phyloP scores from a whole-genome alignment of 1,284 basidiomycete genomes.

The Porphyrellus sp. region DNA sequence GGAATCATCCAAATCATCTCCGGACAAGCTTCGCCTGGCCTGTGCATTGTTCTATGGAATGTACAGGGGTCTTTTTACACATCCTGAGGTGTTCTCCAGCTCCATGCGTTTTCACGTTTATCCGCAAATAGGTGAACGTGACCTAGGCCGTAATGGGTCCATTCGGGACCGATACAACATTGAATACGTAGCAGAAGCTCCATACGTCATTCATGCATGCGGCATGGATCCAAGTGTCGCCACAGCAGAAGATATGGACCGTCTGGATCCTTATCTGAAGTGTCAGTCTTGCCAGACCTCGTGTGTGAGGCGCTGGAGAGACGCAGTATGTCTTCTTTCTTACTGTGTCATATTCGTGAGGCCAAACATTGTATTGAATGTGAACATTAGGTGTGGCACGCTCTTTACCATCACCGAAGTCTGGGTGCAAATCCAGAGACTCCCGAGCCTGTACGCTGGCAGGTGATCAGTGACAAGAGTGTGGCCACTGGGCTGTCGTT shows the following conservation, averaged over 20 bases:
- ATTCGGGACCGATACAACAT: neutral
- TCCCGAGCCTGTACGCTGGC: too few species aligned
- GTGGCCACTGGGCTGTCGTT: neutral
- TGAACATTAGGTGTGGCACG: neutral
- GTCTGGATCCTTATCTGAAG: conserved; percentile 9
- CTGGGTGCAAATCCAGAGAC: neutral
- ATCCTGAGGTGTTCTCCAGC: neutral
- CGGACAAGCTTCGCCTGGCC: neutral
- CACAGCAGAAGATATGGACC: conserved; percentile 20
- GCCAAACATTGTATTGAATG: neutral
- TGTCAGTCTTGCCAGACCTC: neutral
- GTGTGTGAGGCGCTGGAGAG: neutral
- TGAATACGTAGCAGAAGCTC: conserved; percentile 3
- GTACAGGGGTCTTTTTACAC: neutral
- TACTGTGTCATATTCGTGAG: too few species aligned
- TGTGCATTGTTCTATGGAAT: neutral
- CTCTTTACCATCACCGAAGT: neutral
- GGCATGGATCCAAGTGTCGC: conserved; percentile 16
- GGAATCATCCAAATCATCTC: neutral
- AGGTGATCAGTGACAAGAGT: too few species aligned
- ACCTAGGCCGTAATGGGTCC: neutral
- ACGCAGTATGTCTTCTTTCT: neutral
- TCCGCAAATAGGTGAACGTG: neutral
- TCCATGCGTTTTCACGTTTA: neutral
- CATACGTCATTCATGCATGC: conserved; percentile 4